These are phyloP conservation scores for Thalassiosira sp. DNA, from an alignment of 352 stramenopile species.

Conservation along the genomic window DNA sequence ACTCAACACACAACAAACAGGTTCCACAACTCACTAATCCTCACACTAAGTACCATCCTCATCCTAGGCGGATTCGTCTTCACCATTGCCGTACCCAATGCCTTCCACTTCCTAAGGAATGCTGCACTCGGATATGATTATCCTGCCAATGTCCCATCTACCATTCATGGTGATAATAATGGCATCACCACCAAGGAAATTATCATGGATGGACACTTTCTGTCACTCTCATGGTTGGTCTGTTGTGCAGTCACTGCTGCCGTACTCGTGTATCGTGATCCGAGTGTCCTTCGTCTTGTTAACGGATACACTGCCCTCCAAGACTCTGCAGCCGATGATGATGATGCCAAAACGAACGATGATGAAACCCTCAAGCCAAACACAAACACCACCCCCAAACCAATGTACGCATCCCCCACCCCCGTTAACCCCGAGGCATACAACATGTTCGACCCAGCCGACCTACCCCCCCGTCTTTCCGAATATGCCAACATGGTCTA, in stretches of 20 bases:
- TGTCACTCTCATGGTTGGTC: slow-evolving; percentile 19
- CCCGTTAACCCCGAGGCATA: slow-evolving; percentile 57
- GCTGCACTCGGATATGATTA: slow-evolving; percentile 9
- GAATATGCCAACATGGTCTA: slow-evolving; percentile 86
- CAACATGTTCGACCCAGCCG: slow-evolving; percentile 85
- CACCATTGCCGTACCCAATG: slow-evolving; percentile 6
- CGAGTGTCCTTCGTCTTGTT: no score
- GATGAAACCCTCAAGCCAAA: slow-evolving; percentile 46
- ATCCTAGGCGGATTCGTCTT: slow-evolving; percentile 23
- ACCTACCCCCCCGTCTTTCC: slow-evolving; percentile 78
- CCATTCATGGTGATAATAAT: no score
- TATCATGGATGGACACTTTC: not conserved
- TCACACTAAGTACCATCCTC: slow-evolving; percentile 29
- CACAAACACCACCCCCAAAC: slow-evolving; percentile 22
- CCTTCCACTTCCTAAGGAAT: slow-evolving; percentile 9
- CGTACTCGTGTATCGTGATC: slow-evolving; percentile 22
- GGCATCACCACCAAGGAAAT: not conserved
- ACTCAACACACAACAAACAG: no score
- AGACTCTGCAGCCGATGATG: not conserved
- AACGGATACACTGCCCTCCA: no score
- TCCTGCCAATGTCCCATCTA: no score
- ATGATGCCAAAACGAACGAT: slow-evolving; percentile 13
- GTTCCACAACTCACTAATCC: slow-evolving; percentile 31
- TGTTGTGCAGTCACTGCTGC: slow-evolving; percentile 3
- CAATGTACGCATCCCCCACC: slow-evolving; percentile 31